Base-by-base conservation (phyloP, 2,329 filamentous ascomycete genomes). In the Colletotrichum higginsianum region DNA sequence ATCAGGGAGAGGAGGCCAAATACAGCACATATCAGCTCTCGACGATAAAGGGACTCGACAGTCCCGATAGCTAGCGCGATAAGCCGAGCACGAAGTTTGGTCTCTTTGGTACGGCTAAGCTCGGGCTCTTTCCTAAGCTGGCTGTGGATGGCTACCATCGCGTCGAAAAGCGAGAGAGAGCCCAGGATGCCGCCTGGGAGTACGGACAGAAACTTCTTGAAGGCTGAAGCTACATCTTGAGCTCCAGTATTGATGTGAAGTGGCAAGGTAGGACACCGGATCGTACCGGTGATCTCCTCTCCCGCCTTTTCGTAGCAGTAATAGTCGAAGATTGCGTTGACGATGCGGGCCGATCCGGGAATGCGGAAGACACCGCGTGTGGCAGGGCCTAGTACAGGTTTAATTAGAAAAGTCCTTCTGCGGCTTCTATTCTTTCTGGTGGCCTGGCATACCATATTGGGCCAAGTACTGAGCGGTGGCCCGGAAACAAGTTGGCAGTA, bases 181-280 rank as follows among this genome's bases (percentile, higher is more conserved):
- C 91, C 91, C 0, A 93, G 81, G 50, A 93, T 90, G 0, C 91
- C 91, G 0, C 91, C 91, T 0, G 91, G 90, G 0, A 93, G 78
- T 0, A 88, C 88, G 0, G 86, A 85, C 0, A 93, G 81, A n/a
- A 93, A 83, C 15, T 85, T 87, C 76, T 93, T 93, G 80, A 93
- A 92, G 0, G 89, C 86, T 2, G 90, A 91, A 2, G 91, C 91
- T 40, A 93, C 87, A 79, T 93, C 91, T 72, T 93, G 89, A 4
- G 89, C 84, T 8, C 87, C 85, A 57, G 84, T 87, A 47, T 85
- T 85, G 72, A 93, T 89, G 75, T 92, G 89, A 2, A 80, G 78
- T 4, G 91, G 91, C 2, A 93, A 81, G 50, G 85, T 89, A 7
- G 89, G 86, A 61, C 85, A 88, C 44, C 88, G 84, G 38, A 90